Conservation (phyloP, 1,139 yeast species). For the Magnusiomyces suaveolens region DNA sequence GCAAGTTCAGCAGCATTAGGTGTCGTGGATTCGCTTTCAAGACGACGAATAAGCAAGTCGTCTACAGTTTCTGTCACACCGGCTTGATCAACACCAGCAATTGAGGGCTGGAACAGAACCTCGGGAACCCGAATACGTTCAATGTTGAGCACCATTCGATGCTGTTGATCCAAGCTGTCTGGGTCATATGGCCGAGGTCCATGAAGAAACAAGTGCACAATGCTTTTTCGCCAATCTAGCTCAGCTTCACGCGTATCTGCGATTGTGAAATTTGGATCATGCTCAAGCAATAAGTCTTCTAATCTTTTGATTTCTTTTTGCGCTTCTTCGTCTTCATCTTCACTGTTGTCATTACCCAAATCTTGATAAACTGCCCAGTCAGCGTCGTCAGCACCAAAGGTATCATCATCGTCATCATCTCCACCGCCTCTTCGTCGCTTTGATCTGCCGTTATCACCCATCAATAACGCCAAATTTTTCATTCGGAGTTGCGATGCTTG, state of each 20-base stretch:
- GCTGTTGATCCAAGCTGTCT: conserved; percentile 59
- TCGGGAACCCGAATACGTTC: conserved; percentile 93
- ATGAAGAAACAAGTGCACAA: conserved; percentile 72
- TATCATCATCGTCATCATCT: conserved; percentile 90
- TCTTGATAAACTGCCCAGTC: conserved; percentile 92
- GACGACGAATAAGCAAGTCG: conserved; percentile 53
- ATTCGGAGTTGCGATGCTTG: conserved; percentile 86
- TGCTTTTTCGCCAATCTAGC: conserved; percentile 76
- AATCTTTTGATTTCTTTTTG: conserved; percentile 54
- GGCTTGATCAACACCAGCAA: conserved; percentile 93
- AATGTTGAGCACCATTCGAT: conserved; percentile 80
- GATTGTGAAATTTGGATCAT: conserved; percentile 74
- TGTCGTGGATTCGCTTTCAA: conserved; percentile 44
- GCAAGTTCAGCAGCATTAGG: conserved; percentile 45
- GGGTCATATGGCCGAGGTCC: conserved; percentile 75
- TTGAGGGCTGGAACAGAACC: conserved; percentile 83
- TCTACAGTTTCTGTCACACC: conserved; percentile 73
- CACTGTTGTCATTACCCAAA: conserved; percentile 62
- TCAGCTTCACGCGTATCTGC: conserved; percentile 80
- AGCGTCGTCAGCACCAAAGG: conserved; percentile 91
- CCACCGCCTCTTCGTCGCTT: conserved; percentile 27
- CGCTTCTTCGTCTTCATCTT: conserved; percentile 65
- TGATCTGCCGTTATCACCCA: conserved; percentile 43
- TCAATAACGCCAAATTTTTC: conserved; percentile 84
- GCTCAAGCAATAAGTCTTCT: conserved; percentile 66